phyloP scores from a whole-genome alignment of 306 rosid genomes.

The Pyrus communis region DNA sequence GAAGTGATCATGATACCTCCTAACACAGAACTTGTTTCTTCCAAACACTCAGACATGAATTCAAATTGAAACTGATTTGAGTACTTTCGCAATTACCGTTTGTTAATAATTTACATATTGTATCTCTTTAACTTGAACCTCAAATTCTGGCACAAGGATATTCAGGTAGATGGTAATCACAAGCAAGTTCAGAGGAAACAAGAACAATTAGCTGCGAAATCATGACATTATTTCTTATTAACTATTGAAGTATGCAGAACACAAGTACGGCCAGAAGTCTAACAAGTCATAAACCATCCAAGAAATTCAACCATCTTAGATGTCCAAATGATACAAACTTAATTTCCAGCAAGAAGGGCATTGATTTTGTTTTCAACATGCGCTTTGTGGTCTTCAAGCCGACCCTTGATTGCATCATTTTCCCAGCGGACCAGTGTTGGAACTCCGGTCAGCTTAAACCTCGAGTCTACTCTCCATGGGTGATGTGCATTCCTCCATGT shows the following conservation, averaged over 20 bases:
- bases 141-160: not conserved
- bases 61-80: no score
- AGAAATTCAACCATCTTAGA: not conserved
- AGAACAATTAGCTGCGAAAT: not conserved
- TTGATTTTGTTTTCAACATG: slow-evolving; percentile 64
- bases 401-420: slow-evolving; percentile 49
- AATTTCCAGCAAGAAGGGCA: slow-evolving; percentile 48
- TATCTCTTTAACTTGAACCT: no score
- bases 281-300: not conserved
- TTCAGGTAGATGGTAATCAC: not conserved
- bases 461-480: slow-evolving; percentile 75
- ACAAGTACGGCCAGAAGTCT: not conserved
- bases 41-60: no score
- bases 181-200: not conserved
- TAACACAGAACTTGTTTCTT: no score
- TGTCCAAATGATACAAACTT: not conserved
- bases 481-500: slow-evolving; percentile 83
- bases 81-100: no score
- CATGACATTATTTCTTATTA: not conserved
- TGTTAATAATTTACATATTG: no score
- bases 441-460: slow-evolving; percentile 70
- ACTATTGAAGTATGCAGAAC: not conserved
- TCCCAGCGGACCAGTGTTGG: slow-evolving; percentile 79
- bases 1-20: no score
- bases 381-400: slow-evolving; percentile 84